A percentile compares a stretch with the other conserved stretches of the same genome.
Conservation (phyloP, 306 rosid species). For the Gynostemma pentaphyllum region DNA sequence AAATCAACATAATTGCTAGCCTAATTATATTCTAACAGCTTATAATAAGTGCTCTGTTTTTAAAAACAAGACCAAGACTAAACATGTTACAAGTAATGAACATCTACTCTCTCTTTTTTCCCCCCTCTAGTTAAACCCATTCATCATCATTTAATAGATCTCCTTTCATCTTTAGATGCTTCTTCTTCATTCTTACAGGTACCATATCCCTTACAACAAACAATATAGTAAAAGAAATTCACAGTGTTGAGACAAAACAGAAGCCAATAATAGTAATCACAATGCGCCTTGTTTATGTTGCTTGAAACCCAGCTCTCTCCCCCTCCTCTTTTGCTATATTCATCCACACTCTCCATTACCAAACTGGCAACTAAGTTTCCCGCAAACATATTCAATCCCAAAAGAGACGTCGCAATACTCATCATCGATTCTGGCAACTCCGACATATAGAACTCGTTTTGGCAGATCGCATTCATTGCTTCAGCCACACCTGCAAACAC, state of each 20-base stretch:
- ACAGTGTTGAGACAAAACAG: neutral
- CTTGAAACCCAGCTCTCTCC: constrained; percentile 1
- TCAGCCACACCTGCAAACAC: neutral
- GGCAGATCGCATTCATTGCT: neutral
- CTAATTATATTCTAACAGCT: no score
- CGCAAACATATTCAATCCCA: neutral
- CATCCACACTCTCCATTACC: neutral
- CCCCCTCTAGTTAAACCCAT: no score
- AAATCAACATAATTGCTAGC: no score
- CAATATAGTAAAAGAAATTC: neutral
- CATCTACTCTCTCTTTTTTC: no score
- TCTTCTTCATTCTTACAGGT: neutral
- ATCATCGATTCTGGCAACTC: constrained; percentile 4
- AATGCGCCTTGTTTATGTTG: constrained; percentile 8
- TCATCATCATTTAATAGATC: neutral
- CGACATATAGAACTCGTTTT: neutral
- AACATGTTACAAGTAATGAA: no score
- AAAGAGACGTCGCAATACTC: neutral
- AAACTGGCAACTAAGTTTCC: neutral
- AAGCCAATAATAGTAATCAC: constrained; percentile 1
- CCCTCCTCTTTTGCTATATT: neutral
- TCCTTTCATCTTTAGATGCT: neutral
- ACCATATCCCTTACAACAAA: neutral
- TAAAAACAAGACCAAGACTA: no score
- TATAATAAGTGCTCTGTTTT: no score